Evolutionary conservation across 169 alveolate genomes (phyloP).

Genomic region (Plasmodium blacklocki): DNA sequence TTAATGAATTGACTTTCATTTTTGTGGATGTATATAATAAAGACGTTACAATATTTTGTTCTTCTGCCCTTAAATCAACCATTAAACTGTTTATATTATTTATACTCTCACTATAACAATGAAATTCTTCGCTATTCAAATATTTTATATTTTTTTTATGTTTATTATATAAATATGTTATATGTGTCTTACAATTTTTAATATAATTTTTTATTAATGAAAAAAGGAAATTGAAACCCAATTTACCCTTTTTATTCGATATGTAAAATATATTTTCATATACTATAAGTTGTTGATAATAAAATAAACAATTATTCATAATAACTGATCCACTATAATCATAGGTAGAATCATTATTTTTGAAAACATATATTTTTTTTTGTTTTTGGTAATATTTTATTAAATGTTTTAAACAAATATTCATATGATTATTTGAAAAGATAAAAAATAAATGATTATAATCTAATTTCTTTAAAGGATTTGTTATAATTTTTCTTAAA

Average conservation of each 20-base stretch:
- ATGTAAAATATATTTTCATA: constrained; percentile 13
- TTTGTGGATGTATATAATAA: constrained; percentile 49
- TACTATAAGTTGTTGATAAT: constrained; percentile 48
- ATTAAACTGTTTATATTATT: neutral
- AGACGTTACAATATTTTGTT: constrained; percentile 54
- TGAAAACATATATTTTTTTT: neutral
- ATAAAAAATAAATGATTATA: constrained; percentile 64
- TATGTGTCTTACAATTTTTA: constrained; percentile 29
- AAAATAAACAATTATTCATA: constrained; percentile 43
- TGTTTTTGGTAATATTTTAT: constrained; percentile 13
- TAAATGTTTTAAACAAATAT: constrained; percentile 41
- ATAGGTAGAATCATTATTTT: neutral
- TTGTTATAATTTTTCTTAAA: constrained; percentile 31
- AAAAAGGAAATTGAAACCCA: constrained; percentile 25
- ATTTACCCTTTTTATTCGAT: neutral
- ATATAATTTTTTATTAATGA: constrained; percentile 17
- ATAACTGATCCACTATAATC: constrained; percentile 26
- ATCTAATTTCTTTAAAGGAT: constrained; percentile 51
- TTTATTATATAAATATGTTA: constrained; percentile 14
- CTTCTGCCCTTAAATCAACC: constrained; percentile 60
- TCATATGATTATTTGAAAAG: constrained; percentile 52
- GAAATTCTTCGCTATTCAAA: constrained; percentile 3
- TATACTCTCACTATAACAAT: constrained; percentile 4
- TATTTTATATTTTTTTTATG: constrained; percentile 3
- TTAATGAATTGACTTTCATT: constrained; percentile 32